Conservation (phyloP, 2,329 filamentous ascomycete species). For the Cytospora piceae region DNA sequence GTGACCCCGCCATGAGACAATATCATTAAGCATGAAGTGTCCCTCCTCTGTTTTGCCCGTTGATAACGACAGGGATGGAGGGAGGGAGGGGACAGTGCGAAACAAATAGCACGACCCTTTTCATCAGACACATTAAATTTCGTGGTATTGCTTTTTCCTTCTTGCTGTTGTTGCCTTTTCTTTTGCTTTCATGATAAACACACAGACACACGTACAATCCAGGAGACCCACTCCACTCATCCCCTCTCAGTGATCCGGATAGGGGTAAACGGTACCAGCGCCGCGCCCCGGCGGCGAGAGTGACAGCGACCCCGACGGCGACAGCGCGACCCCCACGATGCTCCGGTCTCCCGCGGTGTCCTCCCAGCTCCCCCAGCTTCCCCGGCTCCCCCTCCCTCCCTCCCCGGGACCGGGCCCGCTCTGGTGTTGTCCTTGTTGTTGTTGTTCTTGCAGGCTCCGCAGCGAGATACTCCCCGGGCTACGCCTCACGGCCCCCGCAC, state of each 20-base stretch:
- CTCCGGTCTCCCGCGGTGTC: constrained; percentile 2
- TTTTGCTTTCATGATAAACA: not conserved
- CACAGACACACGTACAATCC: not conserved
- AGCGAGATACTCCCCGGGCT: not conserved
- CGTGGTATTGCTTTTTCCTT: not conserved
- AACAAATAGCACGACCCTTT: not conserved
- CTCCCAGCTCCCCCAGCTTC: constrained; percentile 29
- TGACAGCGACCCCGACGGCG: constrained; percentile 11
- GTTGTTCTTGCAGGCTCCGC: not conserved
- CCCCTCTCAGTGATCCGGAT: constrained; percentile 6
- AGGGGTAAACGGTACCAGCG: constrained; percentile 13
- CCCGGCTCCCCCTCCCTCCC: not conserved
- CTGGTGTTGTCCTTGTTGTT: not conserved
- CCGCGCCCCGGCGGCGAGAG: not conserved
- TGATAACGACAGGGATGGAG: not conserved
- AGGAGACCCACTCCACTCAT: not conserved
- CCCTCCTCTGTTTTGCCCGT: not conserved
- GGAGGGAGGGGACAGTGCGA: not conserved
- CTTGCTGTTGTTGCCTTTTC: not conserved
- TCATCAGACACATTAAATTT: not conserved
- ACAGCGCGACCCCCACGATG: constrained; percentile 21
- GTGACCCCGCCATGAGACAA: not conserved
- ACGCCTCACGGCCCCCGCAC: not conserved
- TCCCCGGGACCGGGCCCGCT: not conserved
- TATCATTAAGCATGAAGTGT: not conserved